Conservation (phyloP, 2,329 filamentous ascomycete genomes). For the Leptodontidium sp. region DNA sequence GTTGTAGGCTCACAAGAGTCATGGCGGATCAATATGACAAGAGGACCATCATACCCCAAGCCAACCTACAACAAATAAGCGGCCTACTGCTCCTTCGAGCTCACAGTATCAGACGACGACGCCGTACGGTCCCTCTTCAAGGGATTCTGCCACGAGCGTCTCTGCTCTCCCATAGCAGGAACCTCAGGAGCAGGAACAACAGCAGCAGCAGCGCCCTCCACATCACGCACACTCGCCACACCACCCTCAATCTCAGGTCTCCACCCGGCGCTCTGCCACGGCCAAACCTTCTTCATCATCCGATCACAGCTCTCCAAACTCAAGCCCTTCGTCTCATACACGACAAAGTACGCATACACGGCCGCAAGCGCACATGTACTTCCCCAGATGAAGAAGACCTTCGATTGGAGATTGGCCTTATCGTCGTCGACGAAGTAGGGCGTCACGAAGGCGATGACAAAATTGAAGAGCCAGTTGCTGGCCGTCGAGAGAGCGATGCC, state of each 20-base stretch:
- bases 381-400: constrained; percentile 64
- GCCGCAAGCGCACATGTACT: constrained; percentile 60
- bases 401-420: constrained; percentile 34
- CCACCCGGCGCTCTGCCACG: constrained; percentile 24
- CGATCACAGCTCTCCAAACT: constrained; percentile 76
- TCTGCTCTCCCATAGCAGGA: no score
- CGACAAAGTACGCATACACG: constrained; percentile 62
- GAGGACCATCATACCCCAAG: no score
- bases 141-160: no score
- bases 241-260: no score
- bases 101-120: not conserved
- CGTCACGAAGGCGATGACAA: constrained; percentile 72
- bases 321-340: constrained; percentile 75
- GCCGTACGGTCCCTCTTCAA: not conserved
- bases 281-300: constrained; percentile 47
- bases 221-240: not conserved
- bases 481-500: constrained; percentile 86
- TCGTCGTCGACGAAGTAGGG: constrained; percentile 73
- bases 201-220: not conserved
- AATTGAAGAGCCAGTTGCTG: constrained; percentile 91
- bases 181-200: not conserved
- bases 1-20: no score
- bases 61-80: not conserved
- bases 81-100: not conserved
- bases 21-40: no score